These are phyloP conservation scores for Paramecium biaurelia DNA, from an alignment of 73 alveolate species.

Conservation along the genomic window DNA sequence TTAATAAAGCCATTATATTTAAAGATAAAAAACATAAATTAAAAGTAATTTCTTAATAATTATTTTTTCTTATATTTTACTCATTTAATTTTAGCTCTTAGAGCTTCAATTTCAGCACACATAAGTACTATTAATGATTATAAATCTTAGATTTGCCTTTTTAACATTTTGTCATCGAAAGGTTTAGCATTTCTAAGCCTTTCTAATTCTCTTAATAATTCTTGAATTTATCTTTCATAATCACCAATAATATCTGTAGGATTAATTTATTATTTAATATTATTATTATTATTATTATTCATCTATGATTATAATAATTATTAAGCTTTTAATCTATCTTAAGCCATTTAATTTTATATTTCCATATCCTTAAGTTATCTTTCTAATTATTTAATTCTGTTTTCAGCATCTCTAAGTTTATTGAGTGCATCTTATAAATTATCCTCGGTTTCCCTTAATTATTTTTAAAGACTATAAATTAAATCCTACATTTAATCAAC, in stretches of 20 bases:
- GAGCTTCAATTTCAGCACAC: slow-evolving; percentile 27
- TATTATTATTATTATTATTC: not conserved
- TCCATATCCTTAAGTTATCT: not conserved
- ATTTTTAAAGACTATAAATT: not conserved
- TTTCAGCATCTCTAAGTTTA: slow-evolving; percentile 31
- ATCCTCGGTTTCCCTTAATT: slow-evolving; percentile 20
- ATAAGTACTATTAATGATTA: slow-evolving; percentile 18
- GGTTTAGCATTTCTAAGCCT: slow-evolving; percentile 34
- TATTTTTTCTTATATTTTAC: not conserved
- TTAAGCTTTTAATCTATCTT: not conserved
- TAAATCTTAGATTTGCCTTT: slow-evolving; percentile 17
- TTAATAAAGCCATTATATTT: not conserved
- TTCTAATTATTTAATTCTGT: not conserved
- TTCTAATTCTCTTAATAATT: not conserved
- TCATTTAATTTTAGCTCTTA: slow-evolving; percentile 15
- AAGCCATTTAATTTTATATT: not conserved
- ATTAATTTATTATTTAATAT: not conserved
- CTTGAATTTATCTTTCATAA: slow-evolving; percentile 4
- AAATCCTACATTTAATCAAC: not conserved
- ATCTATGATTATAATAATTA: not conserved
- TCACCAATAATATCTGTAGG: not conserved
- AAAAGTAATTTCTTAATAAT: not conserved
- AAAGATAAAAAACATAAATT: not conserved
- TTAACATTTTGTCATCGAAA: slow-evolving; percentile 17
- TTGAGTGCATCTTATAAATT: not conserved